phyloP scores from a whole-genome alignment of 805 yeast species.

The Sungouiella blattae region DNA sequence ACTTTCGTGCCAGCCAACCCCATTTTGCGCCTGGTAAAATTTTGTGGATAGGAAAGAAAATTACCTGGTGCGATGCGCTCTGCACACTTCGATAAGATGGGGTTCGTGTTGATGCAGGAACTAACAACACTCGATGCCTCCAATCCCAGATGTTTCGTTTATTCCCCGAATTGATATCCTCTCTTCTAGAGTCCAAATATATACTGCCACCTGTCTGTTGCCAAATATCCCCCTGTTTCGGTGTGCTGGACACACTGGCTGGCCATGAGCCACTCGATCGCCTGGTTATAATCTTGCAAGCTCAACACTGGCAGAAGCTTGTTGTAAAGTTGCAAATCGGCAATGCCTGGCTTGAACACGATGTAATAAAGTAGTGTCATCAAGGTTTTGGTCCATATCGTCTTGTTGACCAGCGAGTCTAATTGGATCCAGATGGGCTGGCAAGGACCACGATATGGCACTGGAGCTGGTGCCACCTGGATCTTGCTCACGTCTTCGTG shows the following conservation, averaged over 20 bases:
- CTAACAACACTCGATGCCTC: no score
- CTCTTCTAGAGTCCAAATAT: slow-evolving; percentile 25
- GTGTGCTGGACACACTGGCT: slow-evolving; percentile 36
- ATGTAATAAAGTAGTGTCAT: slow-evolving; percentile 39
- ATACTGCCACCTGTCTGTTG: slow-evolving; percentile 44
- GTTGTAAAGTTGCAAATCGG: slow-evolving; percentile 17
- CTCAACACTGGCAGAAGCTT: slow-evolving; percentile 30
- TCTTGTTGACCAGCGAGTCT: slow-evolving; percentile 53
- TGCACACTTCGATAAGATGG: no score
- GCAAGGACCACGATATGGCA: slow-evolving; percentile 61
- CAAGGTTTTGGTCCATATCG: slow-evolving; percentile 59
- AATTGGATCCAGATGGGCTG: slow-evolving; percentile 71
- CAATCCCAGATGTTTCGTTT: no score
- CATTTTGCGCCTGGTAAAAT: no score
- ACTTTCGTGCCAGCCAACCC: slow-evolving; percentile 78
- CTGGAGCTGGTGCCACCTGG: slow-evolving; percentile 26
- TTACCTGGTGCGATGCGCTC: slow-evolving; percentile 8
- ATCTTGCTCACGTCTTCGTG: slow-evolving; percentile 3
- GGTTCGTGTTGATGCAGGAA: no score
- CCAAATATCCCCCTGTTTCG: slow-evolving; percentile 39
- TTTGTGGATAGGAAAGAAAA: slow-evolving; percentile 2
- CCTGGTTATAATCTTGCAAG: slow-evolving; percentile 23
- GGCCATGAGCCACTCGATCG: slow-evolving; percentile 38
- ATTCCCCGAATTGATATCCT: background rate
- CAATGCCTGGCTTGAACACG: slow-evolving; percentile 37